These are phyloP conservation scores for Kluyveromyces starmeri DNA, from an alignment of 805 yeast genomes.

Conservation along the genomic window DNA sequence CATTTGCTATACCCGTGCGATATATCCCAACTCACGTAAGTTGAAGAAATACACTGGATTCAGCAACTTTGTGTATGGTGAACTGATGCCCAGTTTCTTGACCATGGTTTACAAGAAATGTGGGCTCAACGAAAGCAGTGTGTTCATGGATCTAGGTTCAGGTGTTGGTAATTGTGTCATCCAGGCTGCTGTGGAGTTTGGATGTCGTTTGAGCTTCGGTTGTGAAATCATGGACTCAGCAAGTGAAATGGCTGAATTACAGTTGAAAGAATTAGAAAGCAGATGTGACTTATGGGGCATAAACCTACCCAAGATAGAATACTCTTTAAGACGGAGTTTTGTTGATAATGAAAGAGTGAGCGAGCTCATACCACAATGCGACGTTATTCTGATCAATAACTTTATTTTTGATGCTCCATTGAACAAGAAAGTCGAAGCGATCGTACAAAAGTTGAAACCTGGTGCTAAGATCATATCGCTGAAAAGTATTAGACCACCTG, in stretches of 20 bases:
- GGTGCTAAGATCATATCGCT: constrained; percentile 77
- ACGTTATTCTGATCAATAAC: constrained; percentile 72
- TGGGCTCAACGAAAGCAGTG: constrained; percentile 40
- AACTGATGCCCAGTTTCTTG: constrained; percentile 69
- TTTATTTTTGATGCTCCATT: constrained; percentile 73
- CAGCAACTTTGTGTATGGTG: constrained; percentile 88
- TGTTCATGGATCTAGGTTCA: constrained; percentile 84
- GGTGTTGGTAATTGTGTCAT: constrained; percentile 91
- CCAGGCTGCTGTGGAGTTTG: constrained; percentile 82
- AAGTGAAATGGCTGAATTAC: constrained; percentile 54
- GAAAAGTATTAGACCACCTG: constrained; percentile 69
- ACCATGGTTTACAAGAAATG: constrained; percentile 58
- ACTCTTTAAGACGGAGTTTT: constrained; percentile 64
- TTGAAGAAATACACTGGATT: constrained; percentile 73
- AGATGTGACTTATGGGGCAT: constrained; percentile 61
- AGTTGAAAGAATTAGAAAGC: constrained; percentile 45
- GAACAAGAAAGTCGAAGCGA: constrained; percentile 55
- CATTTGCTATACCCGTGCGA: constrained; percentile 67
- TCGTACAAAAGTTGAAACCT: constrained; percentile 53
- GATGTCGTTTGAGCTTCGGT: constrained; percentile 70
- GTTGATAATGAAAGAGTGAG: constrained; percentile 52
- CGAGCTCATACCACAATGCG: constrained; percentile 47
- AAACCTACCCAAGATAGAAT: constrained; percentile 43
- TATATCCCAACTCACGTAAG: constrained; percentile 60
- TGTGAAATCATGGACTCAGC: constrained; percentile 87